Percentiles rank a stretch among this genome's conserved stretches.
Evolutionary conservation across 805 yeast species (phyloP).

Genomic region (Komagataella ulmi): DNA sequence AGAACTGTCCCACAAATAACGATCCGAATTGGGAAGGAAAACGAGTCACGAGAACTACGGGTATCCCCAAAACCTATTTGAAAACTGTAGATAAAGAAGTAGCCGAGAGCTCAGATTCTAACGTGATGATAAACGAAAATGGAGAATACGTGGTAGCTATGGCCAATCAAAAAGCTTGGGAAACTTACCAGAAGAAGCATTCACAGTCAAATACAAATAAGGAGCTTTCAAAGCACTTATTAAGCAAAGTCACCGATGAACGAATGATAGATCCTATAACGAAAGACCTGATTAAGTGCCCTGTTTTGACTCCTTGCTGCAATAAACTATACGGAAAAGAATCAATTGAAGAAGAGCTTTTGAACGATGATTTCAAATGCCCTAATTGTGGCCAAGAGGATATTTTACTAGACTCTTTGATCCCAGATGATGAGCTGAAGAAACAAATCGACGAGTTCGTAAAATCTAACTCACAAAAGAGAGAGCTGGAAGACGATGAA

Average conservation of each 20-base stretch:
- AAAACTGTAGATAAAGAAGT: slow-evolving; percentile 73
- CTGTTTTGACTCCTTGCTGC: slow-evolving; percentile 73
- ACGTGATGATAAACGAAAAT: slow-evolving; percentile 76
- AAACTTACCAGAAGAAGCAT: slow-evolving; percentile 63
- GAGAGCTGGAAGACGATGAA: slow-evolving; percentile 4
- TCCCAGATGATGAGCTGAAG: slow-evolving; percentile 46
- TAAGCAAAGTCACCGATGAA: slow-evolving; percentile 35
- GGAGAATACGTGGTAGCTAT: slow-evolving; percentile 95
- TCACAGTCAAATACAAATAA: slow-evolving; percentile 23
- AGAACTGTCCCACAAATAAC: slow-evolving; percentile 85
- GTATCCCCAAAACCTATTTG: slow-evolving; percentile 90
- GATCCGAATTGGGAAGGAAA: slow-evolving; percentile 94
- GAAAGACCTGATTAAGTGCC: slow-evolving; percentile 48
- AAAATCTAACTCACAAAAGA: slow-evolving; percentile 16
- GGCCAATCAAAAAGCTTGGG: slow-evolving; percentile 90
- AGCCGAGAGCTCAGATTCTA: slow-evolving; percentile 32
- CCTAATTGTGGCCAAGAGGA: slow-evolving; percentile 76
- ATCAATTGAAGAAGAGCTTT: slow-evolving; percentile 48
- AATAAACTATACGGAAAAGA: slow-evolving; percentile 40
- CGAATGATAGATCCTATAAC: slow-evolving; percentile 62
- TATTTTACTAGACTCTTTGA: slow-evolving; percentile 59
- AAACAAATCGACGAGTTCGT: slow-evolving; percentile 38
- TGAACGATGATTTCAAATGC: slow-evolving; percentile 81
- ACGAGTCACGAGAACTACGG: slow-evolving; percentile 83
- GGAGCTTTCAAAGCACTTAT: slow-evolving; percentile 22